Percentiles rank a stretch among this genome's conserved stretches.
These are phyloP conservation scores for Pseudogymnoascus sp. DNA, from an alignment of 2,329 filamentous ascomycete genomes.

Conservation along the genomic window DNA sequence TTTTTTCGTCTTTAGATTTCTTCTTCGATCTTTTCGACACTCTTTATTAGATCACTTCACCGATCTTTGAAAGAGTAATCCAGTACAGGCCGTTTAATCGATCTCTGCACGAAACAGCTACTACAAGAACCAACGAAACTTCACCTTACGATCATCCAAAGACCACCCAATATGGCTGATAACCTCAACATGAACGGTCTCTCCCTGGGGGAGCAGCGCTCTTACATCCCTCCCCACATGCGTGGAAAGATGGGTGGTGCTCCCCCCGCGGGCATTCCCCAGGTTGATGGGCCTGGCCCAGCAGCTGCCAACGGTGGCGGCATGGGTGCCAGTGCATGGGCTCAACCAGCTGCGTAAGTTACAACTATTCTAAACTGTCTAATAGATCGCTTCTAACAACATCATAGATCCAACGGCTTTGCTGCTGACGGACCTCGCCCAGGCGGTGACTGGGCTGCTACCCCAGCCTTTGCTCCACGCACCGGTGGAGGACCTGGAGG, in stretches of 20 bases:
- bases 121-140: conserved; percentile 9
- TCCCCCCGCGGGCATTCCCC: conserved; percentile 11
- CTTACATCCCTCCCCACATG: conserved; percentile 83
- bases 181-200: conserved; percentile 76
- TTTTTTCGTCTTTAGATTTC: conserved; percentile 25
- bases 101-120: not conserved
- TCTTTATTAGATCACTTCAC: conserved; percentile 17
- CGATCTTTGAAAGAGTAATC: conserved; percentile 19
- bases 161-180: conserved; percentile 59
- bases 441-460: conserved; percentile 27
- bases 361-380: not conserved
- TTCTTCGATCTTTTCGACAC: conserved; percentile 16
- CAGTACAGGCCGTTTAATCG: conserved; percentile 6
- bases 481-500: conserved; percentile 20
- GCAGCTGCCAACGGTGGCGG: conserved; percentile 24
- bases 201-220: conserved; percentile 54
- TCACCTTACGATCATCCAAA: conserved; percentile 6
- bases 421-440: conserved; percentile 29
- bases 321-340: conserved; percentile 58
- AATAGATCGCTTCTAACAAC: conserved; percentile 9
- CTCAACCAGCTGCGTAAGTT: conserved; percentile 41
- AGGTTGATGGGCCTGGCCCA: conserved; percentile 3
- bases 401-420: conserved; percentile 40
- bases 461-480: conserved; percentile 31
- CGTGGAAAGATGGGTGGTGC: conserved; percentile 46